Percentiles rank a stretch among this genome's conserved stretches.
Evolutionary conservation across 73 alveolate genomes (phyloP).

Genomic region (Tetrahymena malaccensis): DNA sequence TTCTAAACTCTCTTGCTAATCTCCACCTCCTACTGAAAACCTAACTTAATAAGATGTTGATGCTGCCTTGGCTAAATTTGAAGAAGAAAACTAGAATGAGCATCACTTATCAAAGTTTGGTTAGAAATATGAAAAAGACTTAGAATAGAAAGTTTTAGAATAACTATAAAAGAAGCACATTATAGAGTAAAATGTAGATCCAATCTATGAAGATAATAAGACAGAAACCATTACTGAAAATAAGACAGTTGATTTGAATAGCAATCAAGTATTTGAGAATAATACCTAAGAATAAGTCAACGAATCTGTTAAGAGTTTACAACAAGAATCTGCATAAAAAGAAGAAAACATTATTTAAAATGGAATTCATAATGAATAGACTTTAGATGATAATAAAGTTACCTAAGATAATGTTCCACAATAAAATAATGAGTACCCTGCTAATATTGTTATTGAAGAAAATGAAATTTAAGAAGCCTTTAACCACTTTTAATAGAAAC

Average conservation of each 20-base stretch:
- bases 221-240: neutral
- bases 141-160: neutral
- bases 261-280: no score
- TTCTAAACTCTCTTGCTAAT: neutral
- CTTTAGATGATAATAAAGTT: no score
- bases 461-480: neutral
- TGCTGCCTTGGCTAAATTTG: neutral
- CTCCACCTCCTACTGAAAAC: neutral
- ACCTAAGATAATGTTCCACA: no score
- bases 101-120: neutral
- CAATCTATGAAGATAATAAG: no score
- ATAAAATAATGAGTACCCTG: neutral
- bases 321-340: no score
- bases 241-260: neutral
- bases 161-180: neutral
- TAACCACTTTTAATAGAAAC: neutral
- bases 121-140: neutral
- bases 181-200: neutral
- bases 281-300: no score
- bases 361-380: no score
- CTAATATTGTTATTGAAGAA: neutral
- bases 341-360: no score
- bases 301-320: no score
- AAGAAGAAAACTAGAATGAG: neutral
- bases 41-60: neutral